Base-by-base conservation (phyloP, 495 filamentous ascomycete genomes). In the Aspergillus panamensis region DNA sequence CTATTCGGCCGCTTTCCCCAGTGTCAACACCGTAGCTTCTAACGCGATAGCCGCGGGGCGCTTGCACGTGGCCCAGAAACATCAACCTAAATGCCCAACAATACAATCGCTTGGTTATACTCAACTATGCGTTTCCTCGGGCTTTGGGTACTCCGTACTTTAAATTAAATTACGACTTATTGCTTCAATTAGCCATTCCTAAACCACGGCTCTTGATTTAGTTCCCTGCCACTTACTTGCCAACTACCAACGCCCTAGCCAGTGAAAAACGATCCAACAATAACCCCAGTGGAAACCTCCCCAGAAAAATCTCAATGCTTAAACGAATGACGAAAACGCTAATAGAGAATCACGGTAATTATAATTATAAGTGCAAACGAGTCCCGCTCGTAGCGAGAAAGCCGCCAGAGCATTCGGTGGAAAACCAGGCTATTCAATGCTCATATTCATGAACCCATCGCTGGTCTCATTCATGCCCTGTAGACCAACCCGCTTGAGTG, bases 401-500 rank as follows among this genome's bases (percentile, higher is more conserved):
- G n/a, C 35, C 13, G 16, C 16, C 16, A 12, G 29, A 13, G 20
- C 9, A 16, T 37, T 35, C 44, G 29, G 32, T 17, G 49, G 19
- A 20, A 13, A 17, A 6, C 52, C n/a, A 30, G 25, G 2, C 73
- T 65, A 81, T 55, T 96, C 92, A 66, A 96, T 93, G 68, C 90
- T 96, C 91, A 98, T 93, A 65, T 94, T 91, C 89, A 96, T 97
- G 61, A 97, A 78, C 19, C 92, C 90, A 74, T 97, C 94, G 65
- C 91, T 89, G 3, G 95, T 94, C 74, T 97, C 95, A 48, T 79
- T 90, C 91, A 97, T 96, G 0, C 94, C 94, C 69, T 97, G 94
- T 52, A 95, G 80, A 19, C 95, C 96, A 29, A 97, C 78, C 52
- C 93, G 79, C 59, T 89, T 89, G 29, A 80, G 67, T 12, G 75